Evolutionary conservation across 192 early-diverging fungal species (phyloP).

Genomic region (Rhizoclosmatium globosum): DNA sequence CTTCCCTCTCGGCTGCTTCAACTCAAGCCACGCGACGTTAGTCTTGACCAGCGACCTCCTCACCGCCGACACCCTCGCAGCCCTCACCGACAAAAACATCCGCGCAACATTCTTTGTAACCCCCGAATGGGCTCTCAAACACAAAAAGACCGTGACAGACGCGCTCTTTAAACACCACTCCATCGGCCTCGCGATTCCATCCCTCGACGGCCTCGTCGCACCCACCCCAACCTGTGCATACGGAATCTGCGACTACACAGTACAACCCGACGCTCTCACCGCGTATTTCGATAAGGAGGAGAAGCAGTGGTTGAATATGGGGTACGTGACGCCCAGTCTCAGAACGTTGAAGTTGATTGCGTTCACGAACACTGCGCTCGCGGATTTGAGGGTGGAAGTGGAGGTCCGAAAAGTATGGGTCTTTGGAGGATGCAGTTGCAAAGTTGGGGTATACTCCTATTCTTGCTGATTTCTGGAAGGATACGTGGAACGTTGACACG

Average conservation of each 20-base stretch:
- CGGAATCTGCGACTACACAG: not conserved
- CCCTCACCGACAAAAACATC: not conserved
- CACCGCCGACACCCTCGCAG: not conserved
- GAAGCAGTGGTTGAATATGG: not conserved
- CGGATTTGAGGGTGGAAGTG: not conserved
- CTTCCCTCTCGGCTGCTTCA: not conserved
- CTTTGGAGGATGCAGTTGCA: not conserved
- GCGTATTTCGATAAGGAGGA: not conserved
- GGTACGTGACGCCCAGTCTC: not conserved
- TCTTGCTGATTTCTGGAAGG: not conserved
- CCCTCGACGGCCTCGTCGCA: not conserved
- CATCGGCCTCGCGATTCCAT: conserved; percentile 1
- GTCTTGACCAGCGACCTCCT: conserved; percentile 2
- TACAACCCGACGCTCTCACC: not conserved
- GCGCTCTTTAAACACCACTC: not conserved
- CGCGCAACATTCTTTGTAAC: conserved; percentile 15
- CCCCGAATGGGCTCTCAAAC: not conserved
- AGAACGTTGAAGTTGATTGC: not conserved
- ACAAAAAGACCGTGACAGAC: not conserved
- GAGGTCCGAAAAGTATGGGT: not conserved
- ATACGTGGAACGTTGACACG: not conserved
- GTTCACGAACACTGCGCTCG: not conserved
- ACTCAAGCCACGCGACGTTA: not conserved
- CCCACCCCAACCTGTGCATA: not conserved
- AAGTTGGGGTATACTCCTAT: not conserved